Base-by-base conservation (phyloP, 257 asterid genomes). In the Oldenlandia corymbosa region DNA sequence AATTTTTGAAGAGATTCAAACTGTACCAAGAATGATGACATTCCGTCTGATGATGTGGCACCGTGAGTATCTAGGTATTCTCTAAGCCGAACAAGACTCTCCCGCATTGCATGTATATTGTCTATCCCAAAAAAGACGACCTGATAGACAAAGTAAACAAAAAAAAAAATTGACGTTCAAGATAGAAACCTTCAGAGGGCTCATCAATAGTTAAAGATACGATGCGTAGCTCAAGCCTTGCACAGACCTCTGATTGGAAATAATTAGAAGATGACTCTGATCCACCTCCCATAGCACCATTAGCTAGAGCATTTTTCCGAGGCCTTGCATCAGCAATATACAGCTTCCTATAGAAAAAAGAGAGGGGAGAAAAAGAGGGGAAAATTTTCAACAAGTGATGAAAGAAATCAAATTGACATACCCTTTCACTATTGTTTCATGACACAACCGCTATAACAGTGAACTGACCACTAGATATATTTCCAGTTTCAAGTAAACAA, bases 201-300 rank as follows among this genome's bases (percentile, higher is more conserved):
- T 12, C 5, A 14, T 23, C 32, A 31, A 10, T 46, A 63, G 58
- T 18, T 11, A 18, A 9, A 56, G 28, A 57, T 4, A 32, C 10
- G 5, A 2, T 32, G 26, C 13, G 8, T 30, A 30, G 61, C 48
- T 67, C 54, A 70, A 73, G 69, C 63, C 62, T 62, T 64, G 69
- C 43, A 81, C 83, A 74, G 55, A 93, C 99, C 97, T 93, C 99
- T 50, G 97, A 87, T 37, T 87, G 96, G 52, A 78, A 87, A 82
- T 93, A 89, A 79, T 93, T 83, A 73, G 99, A 85, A 68, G 99
- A 93, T 46, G 99, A 93, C 81, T 93, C 99, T 3, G 99, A 93
- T 79, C 99, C 99, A 70, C 99, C 99, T 59, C 99, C 99, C 99
- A 93, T 89, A 62, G 99, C 99, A 70, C 99, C 99, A 87, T 93